Base-by-base conservation (phyloP, 2,329 filamentous ascomycete species). In the Didymella pomorum region DNA sequence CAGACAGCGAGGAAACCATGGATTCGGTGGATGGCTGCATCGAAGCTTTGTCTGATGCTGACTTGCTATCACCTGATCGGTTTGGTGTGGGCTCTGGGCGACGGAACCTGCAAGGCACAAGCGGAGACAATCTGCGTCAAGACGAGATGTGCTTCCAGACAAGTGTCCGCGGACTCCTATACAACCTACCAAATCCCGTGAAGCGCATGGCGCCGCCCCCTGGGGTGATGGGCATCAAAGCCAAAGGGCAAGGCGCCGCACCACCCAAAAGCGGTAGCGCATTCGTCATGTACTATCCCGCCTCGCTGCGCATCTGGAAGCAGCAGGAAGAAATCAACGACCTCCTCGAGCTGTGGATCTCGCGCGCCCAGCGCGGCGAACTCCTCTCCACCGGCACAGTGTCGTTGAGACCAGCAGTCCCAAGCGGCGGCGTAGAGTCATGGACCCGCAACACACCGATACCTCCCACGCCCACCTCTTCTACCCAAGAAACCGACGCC, bases 111-210 rank as follows among this genome's bases (percentile, higher is more conserved):
- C 64, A 84, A 79, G 70, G 81, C 78, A 79, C 73, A 62, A 80
- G 74, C 82, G 89, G 74, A 52, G 94, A 97, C 60, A 83, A 89
- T 14, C 79, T 98, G 10, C 88, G 93, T 7, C 94, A 98, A 76
- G 93, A 97, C 63, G 95, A 99, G 72, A 93, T 99, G 73, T 89
- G 90, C 23, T 98, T 97, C 64, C 92, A 99, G 65, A 88, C 94
- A 18, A 93, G 93, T 4, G 91, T 96, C 0, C 87, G 93, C 12
- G 95, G 95, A 0, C 79, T 98, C 48, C 78, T 97, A 0, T 96
- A 96, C 73, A 89, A 88, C 10, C 83, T 99, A 2, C 95, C 95
- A 1, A 86, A 86, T 67, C 94, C 94, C 0, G 95, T 99, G 10
- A 94, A 91, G 73, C 84, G 82, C 74, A 80, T 67, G 71, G 75